These are phyloP conservation scores for Aspergillus homomorphus DNA, from an alignment of 495 filamentous ascomycete species.

Conservation along the genomic window DNA sequence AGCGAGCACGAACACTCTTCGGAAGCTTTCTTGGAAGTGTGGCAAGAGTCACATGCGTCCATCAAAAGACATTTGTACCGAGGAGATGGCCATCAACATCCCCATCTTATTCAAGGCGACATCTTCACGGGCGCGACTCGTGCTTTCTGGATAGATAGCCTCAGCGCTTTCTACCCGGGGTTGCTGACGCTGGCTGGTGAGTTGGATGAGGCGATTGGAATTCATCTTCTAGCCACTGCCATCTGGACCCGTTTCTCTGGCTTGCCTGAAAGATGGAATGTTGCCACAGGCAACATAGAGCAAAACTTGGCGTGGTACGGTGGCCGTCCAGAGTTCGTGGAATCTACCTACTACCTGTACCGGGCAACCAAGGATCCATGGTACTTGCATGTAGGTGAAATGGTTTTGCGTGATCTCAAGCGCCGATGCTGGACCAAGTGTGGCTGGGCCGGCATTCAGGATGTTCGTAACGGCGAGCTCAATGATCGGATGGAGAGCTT, in stretches of 20 bases:
- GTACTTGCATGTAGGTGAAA: constrained; percentile 94
- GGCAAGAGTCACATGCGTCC: constrained; percentile 79
- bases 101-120: constrained; percentile 89
- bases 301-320: constrained; percentile 90
- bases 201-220: constrained; percentile 82
- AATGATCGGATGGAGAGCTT: constrained; percentile 99
- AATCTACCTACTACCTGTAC: constrained; percentile 92
- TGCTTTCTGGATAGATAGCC: constrained; percentile 91
- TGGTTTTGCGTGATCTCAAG: constrained; percentile 86
- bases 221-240: constrained; percentile 84
- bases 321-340: constrained; percentile 91
- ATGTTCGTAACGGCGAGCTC: constrained; percentile 83
- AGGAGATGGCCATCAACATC: constrained; percentile 66
- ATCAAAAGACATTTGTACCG: constrained; percentile 83
- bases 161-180: constrained; percentile 93
- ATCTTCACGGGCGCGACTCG: constrained; percentile 75
- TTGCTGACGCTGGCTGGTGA: constrained; percentile 84
- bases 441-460: constrained; percentile 93
- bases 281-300: constrained; percentile 80
- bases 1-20: constrained; percentile 65
- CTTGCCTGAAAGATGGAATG: constrained; percentile 90
- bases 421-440: constrained; percentile 89
- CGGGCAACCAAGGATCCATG: constrained; percentile 92
- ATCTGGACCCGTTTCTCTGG: constrained; percentile 93
- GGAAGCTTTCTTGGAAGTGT: constrained; percentile 74